Base-by-base conservation (phyloP, 352 stramenopile species). In the Phytophthora litchii region DNA sequence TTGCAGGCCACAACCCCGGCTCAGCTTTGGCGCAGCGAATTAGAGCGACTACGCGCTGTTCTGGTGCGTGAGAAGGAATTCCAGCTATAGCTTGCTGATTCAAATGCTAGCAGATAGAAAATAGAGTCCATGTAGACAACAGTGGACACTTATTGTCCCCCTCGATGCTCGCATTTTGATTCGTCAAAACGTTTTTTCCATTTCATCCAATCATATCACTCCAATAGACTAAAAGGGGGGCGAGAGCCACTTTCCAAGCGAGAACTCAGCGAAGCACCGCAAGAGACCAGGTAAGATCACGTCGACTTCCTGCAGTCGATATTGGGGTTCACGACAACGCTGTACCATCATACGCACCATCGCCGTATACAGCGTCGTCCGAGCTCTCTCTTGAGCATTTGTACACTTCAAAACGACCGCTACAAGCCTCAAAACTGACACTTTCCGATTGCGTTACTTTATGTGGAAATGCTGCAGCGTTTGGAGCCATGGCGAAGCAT, bases 21-120 rank as follows among this genome's bases (percentile, higher is more conserved):
- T 47, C 54, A 95, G n/a, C 82, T 98, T 51, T 99, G 94, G 95
- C 73, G 76, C 9, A 50, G 52, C 17, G 88, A 94, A 54, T 64
- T 95, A 21, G 45, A 76, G 43, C 57, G 63, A 12, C 60, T 95
- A 32, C 83, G 82, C 10, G 71, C 73, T 7, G 55, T 76, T 11
- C 60, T 95, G 25, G 38, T 92, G 48, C 74, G 83, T 23, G 80
- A 95, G 48, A 78, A 84, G 45, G 83, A 91, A 37, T 93, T 86
- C 47, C 78, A 78, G 29, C n/a, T 62, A 38, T 69, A 63, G 32
- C n/a, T n/a, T n/a, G n/a, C 6, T 7, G 29, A 27, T 11, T 13
- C 3, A 3, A 43, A 11, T 43, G 9, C 7, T 45, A 46, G 31
- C 44, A 40, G 27, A 48, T 52, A 59, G 45, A 69, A 43, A 57